Base-by-base conservation (phyloP, 805 yeast species). In the Candida pseudoglaebosa region DNA sequence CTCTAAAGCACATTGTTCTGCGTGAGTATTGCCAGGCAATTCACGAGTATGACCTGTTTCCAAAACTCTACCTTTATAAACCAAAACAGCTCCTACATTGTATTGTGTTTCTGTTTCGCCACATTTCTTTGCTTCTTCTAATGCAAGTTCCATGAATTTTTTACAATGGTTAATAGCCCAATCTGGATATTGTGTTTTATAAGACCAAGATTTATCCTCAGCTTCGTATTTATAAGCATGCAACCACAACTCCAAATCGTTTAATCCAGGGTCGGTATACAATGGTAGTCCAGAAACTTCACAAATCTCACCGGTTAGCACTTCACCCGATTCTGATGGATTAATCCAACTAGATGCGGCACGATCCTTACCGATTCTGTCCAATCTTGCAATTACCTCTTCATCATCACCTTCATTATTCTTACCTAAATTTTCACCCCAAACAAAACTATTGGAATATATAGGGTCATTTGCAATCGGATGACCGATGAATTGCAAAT, bases 21-120 rank as follows among this genome's bases (percentile, higher is more conserved):
- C 99, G 58, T 91, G 99, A 0, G 99, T 91, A 59, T 91, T 93
- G 0, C 98, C 99, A 14, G 83, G 85, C 2, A 90, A 65, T 59
- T 93, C 99, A 39, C 98, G 71, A 0, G 98, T 87, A 53, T 77
- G 88, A 0, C 99, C 99, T 0, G 86, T 79, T 5, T 84, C 71
- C n/a, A 93, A 56, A 0, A 91, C 67, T 37, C 73, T 53, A 28
- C 84, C 83, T 36, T 61, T 51, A 39, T 73, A 62, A 0, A 79
- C 91, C 4, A 93, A 65, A 0, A 88, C 80, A 0, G 96, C 95
- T 4, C 99, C 99, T n/a, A 93, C 98, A 46, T 90, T 80, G 56
- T 84, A 91, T 16, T 95, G 96, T 0, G 95, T 84, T 24, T 76
- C 77, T 0, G 95, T 84, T 17, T 83, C 84, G 3, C 77, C 87